Evolutionary conservation across 306 rosid genomes (phyloP).

Genomic region (Sesbania bispinosa): DNA sequence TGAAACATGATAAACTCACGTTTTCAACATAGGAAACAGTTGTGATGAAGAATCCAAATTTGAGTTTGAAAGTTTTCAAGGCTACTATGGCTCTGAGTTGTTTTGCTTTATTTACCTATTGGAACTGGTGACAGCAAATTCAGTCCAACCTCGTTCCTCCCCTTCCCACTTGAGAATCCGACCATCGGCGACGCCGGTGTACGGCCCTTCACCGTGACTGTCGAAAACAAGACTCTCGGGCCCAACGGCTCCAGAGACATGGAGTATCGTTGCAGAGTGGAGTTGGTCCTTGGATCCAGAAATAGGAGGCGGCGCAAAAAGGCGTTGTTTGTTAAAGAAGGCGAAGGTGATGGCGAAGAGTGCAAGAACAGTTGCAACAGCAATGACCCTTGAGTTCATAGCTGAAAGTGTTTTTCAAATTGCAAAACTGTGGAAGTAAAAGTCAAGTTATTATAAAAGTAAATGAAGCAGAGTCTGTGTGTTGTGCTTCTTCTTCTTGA

Average conservation of each 20-base stretch:
- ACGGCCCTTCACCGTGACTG: constrained; percentile 66
- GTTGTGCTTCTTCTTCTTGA: no score
- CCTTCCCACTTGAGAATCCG: constrained; percentile 79
- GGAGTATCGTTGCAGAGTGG: constrained; percentile 40
- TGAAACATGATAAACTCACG: no score
- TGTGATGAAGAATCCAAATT: no score
- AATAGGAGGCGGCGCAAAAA: constrained; percentile 36
- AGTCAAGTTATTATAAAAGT: no score
- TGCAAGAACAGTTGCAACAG: constrained; percentile 38
- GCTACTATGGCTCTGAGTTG: no score
- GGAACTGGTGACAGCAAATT: constrained; percentile 70
- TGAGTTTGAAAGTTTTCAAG: no score
- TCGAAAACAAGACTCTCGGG: constrained; percentile 92
- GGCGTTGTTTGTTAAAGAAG: constrained; percentile 2
- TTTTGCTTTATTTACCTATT: no score
- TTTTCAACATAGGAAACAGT: background rate
- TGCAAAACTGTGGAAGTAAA: background rate
- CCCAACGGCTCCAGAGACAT: constrained; percentile 58
- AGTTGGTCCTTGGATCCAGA: constrained; percentile 52
- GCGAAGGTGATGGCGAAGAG: constrained; percentile 27
- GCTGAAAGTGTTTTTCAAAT: background rate
- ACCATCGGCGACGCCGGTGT: constrained; percentile 90
- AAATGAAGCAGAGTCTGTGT: no score
- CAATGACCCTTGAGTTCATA: constrained; percentile 36
- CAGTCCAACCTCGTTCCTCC: constrained; percentile 57